phyloP scores from a whole-genome alignment of 1,284 basidiomycete species.

The Ustanciosporium gigantosporum region DNA sequence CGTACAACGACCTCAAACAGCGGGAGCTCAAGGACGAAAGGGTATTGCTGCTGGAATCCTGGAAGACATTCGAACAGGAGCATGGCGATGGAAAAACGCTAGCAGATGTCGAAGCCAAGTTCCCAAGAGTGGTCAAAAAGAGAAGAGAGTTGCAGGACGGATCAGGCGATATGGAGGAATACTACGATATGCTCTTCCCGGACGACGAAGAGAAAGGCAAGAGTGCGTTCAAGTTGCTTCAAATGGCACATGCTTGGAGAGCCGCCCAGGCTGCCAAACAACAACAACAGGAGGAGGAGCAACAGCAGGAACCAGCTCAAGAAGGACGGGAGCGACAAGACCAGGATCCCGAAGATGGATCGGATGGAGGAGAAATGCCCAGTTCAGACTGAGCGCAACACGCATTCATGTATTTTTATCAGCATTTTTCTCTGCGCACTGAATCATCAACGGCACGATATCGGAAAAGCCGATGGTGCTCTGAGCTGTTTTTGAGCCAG shows the following conservation, averaged over 20 bases:
- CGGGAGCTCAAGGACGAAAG: constrained; percentile 87
- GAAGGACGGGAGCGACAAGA: too few species aligned
- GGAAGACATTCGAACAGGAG: constrained; percentile 85
- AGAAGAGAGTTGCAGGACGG: constrained; percentile 33
- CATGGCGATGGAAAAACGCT: constrained; percentile 69
- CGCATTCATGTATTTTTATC: too few species aligned
- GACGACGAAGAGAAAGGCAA: constrained; percentile 56
- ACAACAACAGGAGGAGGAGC: background rate
- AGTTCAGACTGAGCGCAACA: too few species aligned
- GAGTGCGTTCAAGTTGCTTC: constrained; percentile 53
- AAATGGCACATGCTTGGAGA: constrained; percentile 55
- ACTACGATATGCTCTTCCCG: constrained; percentile 59
- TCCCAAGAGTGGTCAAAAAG: constrained; percentile 86
- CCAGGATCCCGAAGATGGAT: too few species aligned
- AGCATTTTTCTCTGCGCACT: too few species aligned
- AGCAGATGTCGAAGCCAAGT: constrained; percentile 79
- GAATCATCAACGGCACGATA: too few species aligned
- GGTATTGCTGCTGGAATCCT: constrained; percentile 83
- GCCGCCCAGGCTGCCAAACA: constrained; percentile 36
- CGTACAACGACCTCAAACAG: constrained; percentile 79
- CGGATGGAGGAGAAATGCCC: too few species aligned
- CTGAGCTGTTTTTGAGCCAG: too few species aligned
- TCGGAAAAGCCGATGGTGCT: too few species aligned
- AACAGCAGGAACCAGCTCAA: too few species aligned
- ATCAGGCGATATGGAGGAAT: constrained; percentile 54